Evolutionary conservation across 805 yeast genomes (phyloP), one percentile per base, ranked within the genome.

Genomic region (Zygosaccharomyces rouxii): DNA sequence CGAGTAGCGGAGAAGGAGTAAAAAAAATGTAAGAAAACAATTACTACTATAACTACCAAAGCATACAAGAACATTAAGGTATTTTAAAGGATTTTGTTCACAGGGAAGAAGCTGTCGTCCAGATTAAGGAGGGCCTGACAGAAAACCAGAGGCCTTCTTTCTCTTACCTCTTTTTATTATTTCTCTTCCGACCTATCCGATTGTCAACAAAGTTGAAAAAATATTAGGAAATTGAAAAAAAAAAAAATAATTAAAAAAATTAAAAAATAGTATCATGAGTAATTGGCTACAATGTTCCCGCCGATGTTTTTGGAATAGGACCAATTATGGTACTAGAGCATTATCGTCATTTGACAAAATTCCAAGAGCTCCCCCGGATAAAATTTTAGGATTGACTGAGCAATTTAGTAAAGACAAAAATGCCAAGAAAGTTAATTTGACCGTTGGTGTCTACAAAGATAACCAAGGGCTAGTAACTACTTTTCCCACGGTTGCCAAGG

Each of bases 391-490:
- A 31, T 77, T 89, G 57, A 78, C 88, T 39, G 89, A 83, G 61
- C 80, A 84, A 30, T 92, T 73, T 76, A 78, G 77, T 63, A 73
- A 73, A 51, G 97, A 90, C 68, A 35, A 72, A 19, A 79, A 80
- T 66, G 69, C 80, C 9, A 59, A 69, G 14, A 84, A 80, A 63
- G 76, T 79, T 54, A 79, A 80, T 65, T 51, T 71, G 26, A 68
- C 73, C 7, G 74, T 71, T 10, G 75, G 75, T 7, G 97, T 97
- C n/a, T 92, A 92, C 71, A 80, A 97, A 65, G 95, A 89, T 67
- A 79, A 80, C 61, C 53, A 69, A 14, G 98, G 98, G 35, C 78
- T 80, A 68, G 69, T 64, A 19, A 57, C 66, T 3, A 62, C 68
- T 0, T 57, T 66, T 21, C 68, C 67, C 4, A 56, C 67, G 9